These are phyloP conservation scores for Hansenula sp. DNA, from an alignment of 1,139 yeast genomes.

Conservation along the genomic window DNA sequence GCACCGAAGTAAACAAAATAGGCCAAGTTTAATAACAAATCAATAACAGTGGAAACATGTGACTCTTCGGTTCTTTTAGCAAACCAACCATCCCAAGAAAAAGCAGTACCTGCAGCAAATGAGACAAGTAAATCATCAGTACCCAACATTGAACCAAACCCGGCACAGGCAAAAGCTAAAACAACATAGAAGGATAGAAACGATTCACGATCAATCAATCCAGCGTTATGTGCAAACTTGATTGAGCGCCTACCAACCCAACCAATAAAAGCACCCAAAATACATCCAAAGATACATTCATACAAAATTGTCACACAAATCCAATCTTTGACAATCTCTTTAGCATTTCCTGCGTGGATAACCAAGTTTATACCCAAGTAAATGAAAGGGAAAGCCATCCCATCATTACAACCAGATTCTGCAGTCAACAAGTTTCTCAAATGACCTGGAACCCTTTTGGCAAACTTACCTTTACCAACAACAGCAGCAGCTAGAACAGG, in stretches of 20 bases:
- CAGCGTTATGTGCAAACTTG: slow-evolving; percentile 70
- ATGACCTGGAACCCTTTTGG: slow-evolving; percentile 96
- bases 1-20: slow-evolving; percentile 94
- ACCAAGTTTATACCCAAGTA: slow-evolving; percentile 70
- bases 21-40: slow-evolving; percentile 75
- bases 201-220: slow-evolving; percentile 87
- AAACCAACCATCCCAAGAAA: slow-evolving; percentile 96
- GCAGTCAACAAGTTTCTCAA: slow-evolving; percentile 85
- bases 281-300: slow-evolving; percentile 83
- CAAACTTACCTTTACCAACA: slow-evolving; percentile 96
- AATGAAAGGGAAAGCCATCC: slow-evolving; percentile 96
- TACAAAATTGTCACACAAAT: slow-evolving; percentile 74
- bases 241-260: slow-evolving; percentile 69
- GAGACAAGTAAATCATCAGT: slow-evolving; percentile 90
- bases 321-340: slow-evolving; percentile 81
- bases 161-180: slow-evolving; percentile 84
- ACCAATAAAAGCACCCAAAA: slow-evolving; percentile 79
- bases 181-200: slow-evolving; percentile 88
- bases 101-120: slow-evolving; percentile 94
- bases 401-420: slow-evolving; percentile 97
- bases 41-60: slow-evolving; percentile 91
- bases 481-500: slow-evolving; percentile 98
- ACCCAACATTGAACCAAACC: slow-evolving; percentile 89
- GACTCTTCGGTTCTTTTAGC: slow-evolving; percentile 85
- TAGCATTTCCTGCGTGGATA: slow-evolving; percentile 59